A percentile compares a stretch with the other conserved stretches of the same genome.
Evolutionary conservation across 305 asterid species (phyloP).

Genomic region (Fraxinus paxiana): DNA sequence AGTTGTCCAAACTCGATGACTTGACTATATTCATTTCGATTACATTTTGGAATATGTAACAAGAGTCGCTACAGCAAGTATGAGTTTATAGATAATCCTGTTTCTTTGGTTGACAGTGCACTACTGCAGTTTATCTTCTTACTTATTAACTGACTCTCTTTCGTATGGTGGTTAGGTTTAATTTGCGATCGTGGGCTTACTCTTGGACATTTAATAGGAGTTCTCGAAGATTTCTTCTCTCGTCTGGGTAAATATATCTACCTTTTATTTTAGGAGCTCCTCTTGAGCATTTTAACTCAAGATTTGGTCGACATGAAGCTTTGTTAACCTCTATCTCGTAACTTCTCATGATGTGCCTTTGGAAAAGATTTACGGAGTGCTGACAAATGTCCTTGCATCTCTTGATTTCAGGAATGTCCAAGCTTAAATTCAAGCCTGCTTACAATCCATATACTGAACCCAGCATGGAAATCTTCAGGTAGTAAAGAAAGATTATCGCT

Average conservation of each 20-base stretch:
- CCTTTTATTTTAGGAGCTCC: not conserved
- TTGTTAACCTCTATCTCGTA: not conserved
- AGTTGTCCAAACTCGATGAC: not conserved
- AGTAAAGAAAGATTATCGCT: not conserved
- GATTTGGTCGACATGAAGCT: not conserved
- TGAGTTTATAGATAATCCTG: not conserved
- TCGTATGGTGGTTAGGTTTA: slow-evolving; percentile 47
- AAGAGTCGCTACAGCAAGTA: not conserved
- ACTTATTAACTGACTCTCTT: not conserved
- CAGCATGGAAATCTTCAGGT: slow-evolving; percentile 99
- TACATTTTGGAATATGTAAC: not conserved
- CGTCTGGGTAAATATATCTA: slow-evolving; percentile 57
- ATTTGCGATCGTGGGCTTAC: slow-evolving; percentile 86
- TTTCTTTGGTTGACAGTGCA: slow-evolving; percentile 3
- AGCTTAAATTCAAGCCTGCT: slow-evolving; percentile 94
- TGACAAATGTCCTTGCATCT: slow-evolving; percentile 13
- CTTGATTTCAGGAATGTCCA: slow-evolving; percentile 72
- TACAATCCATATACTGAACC: slow-evolving; percentile 98
- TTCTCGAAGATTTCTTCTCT: slow-evolving; percentile 80
- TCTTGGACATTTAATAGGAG: slow-evolving; percentile 90
- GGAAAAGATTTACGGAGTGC: not conserved
- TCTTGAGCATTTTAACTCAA: not conserved
- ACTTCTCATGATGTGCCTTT: not conserved
- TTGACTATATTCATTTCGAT: not conserved
- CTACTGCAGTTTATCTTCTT: slow-evolving; percentile 9